These are phyloP conservation scores for Trichomonas vaginalis DNA, from an alignment of 208 protist species.

Conservation along the genomic window DNA sequence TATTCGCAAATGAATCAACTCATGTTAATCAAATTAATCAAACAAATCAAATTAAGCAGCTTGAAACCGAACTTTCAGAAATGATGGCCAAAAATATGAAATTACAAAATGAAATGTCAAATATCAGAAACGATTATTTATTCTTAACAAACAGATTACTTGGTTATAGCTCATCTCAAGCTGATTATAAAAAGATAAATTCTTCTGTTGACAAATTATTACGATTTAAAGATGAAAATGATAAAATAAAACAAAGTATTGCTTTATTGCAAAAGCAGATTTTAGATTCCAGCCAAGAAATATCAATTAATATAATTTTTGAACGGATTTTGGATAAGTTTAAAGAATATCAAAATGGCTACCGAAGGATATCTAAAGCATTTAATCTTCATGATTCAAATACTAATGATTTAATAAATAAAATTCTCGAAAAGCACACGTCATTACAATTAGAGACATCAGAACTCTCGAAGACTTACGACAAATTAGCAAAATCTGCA, in stretches of 20 bases:
- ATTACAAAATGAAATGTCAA: neutral
- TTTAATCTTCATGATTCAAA: neutral
- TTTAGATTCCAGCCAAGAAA: neutral
- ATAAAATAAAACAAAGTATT: neutral
- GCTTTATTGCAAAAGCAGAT: neutral
- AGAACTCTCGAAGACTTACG: neutral
- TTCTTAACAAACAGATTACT: neutral
- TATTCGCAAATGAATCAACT: no score
- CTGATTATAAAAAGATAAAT: neutral
- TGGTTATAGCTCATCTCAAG: neutral
- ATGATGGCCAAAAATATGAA: neutral
- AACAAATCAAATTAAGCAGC: neutral
- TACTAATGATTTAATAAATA: neutral
- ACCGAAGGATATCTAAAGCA: neutral
- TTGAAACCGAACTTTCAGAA: neutral
- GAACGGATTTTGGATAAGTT: neutral
- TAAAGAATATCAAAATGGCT: neutral
- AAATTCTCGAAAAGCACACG: neutral
- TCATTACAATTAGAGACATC: neutral
- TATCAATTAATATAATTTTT: neutral
- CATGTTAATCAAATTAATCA: neutral
- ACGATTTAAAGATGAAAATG: neutral
- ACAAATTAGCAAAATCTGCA: neutral
- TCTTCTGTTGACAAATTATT: neutral
- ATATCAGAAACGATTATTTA: neutral